These are phyloP conservation scores for Cutaneotrichosporon cutaneum DNA, from an alignment of 1,284 basidiomycete species.

Conservation along the genomic window DNA sequence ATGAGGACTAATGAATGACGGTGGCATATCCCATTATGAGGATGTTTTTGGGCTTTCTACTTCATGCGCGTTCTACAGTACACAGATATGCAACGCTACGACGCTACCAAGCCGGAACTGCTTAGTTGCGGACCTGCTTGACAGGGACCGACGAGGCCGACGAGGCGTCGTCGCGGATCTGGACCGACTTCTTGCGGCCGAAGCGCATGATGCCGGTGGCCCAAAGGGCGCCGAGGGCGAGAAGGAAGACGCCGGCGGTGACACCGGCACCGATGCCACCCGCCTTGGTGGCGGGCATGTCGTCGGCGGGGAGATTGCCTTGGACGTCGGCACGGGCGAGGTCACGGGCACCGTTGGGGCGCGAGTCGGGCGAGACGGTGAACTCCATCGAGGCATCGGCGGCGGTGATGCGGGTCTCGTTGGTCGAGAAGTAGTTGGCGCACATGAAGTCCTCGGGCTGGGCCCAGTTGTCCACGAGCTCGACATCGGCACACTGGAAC, in stretches of 20 bases:
- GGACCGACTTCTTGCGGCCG: slow-evolving; percentile 11
- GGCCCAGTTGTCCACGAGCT: slow-evolving; percentile 26
- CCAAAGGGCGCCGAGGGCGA: slow-evolving; percentile 14
- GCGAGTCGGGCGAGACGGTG: neutral
- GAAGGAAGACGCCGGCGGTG: slow-evolving; percentile 13
- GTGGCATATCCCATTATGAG: neutral
- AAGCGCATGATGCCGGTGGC: slow-evolving; percentile 12
- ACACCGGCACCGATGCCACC: slow-evolving; percentile 24
- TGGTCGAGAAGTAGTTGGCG: slow-evolving; percentile 7
- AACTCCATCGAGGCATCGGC: neutral
- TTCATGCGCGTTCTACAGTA: neutral
- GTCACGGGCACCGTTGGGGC: neutral
- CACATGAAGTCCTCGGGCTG: slow-evolving; percentile 16
- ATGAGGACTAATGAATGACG: neutral
- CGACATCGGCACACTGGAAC: slow-evolving; percentile 40
- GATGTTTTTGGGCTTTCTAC: neutral
- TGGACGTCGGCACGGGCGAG: neutral
- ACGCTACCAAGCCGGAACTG: neutral
- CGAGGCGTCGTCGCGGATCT: slow-evolving; percentile 8
- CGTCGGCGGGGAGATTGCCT: neutral
- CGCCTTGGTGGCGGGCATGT: neutral
- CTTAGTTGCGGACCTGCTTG: slow-evolving; percentile 4
- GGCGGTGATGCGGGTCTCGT: neutral
- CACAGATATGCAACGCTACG: neutral
- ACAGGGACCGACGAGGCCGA: slow-evolving; percentile 3